Evolutionary conservation across 2,329 filamentous ascomycete genomes (phyloP), one percentile per base, ranked within the genome.

Genomic region (Lasiodiplodia sp.): DNA sequence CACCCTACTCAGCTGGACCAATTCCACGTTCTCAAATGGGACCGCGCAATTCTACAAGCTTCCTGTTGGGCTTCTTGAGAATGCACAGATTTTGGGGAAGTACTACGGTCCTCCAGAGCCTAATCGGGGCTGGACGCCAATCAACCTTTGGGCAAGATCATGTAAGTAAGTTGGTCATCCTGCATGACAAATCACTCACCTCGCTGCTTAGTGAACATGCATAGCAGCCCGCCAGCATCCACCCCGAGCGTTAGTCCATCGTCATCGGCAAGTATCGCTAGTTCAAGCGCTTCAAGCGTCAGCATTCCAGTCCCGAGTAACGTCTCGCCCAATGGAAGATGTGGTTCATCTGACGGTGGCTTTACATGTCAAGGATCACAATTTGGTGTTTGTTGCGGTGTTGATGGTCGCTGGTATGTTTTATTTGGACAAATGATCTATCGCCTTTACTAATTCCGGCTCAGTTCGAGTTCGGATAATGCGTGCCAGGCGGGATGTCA

Each of bases 11-110:
- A 70, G 70, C 31, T 80, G 78, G 78, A 75, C 71, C 8, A 78
- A 77, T 62, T 64, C 73, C 1, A 71, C 69, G 3, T 79, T 80
- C 69, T 71, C 73, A 14, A 70, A 72, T 28, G 75, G 74, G 10
- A 70, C 72, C 12, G 77, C 77, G 16, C 70, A 74, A 28, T 79
- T 79, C 66, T 80, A 73, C 69, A 74, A 73, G 53, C 68, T 70
- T 12, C 74, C 74, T n/a, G 67, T 73, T 1, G 71, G 66, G 38
- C 60, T 73, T 18, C 65, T 74, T 16, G 73, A 74, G 12, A 75
- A 74, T 37, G 73, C 73, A 2, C 70, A 73, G 37, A 72, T 79
- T 38, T 57, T 78, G 40, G 75, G 72, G 10, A 73, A 74, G 11
- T 74, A 79, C 40, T 70, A 72, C 25, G 76, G 77, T 2, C 66